Evolutionary conservation across 495 filamentous ascomycete genomes (phyloP).

Genomic region (Copromyces sp.): DNA sequence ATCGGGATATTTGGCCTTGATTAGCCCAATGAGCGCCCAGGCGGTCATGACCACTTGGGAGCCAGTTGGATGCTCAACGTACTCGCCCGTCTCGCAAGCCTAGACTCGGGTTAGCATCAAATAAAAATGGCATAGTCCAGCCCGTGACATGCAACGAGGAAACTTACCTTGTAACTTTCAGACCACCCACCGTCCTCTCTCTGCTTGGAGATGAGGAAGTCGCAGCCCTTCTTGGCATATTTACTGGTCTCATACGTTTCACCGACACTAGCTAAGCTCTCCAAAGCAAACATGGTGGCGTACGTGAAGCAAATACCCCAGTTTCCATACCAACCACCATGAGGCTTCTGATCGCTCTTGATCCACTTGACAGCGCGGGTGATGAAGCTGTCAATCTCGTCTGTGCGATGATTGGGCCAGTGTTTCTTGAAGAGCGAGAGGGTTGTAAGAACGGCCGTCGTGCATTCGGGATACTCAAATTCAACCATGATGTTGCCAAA

Average conservation of each 20-base stretch:
- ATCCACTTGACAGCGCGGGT: conserved; percentile 67
- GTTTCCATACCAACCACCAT: conserved; percentile 91
- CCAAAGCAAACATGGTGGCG: conserved; percentile 88
- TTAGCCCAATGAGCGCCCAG: conserved; percentile 76
- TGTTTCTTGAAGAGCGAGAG: conserved; percentile 71
- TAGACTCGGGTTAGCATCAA: conserved; percentile 17
- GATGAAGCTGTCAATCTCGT: conserved; percentile 66
- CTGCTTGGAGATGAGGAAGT: conserved; percentile 77
- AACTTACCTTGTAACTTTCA: conserved; percentile 74
- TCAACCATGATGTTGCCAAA: conserved; percentile 97
- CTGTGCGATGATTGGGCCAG: conserved; percentile 66
- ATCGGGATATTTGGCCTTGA: conserved; percentile 79
- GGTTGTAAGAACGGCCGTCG: conserved; percentile 87
- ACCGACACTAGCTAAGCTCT: conserved; percentile 70
- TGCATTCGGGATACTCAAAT: conserved; percentile 96
- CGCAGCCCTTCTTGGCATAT: conserved; percentile 61
- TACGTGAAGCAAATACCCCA: conserved; percentile 99
- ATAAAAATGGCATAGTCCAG: not conserved
- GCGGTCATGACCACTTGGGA: conserved; percentile 88
- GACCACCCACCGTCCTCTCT: conserved; percentile 91
- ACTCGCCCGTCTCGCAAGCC: conserved; percentile 45
- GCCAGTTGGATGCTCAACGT: conserved; percentile 41
- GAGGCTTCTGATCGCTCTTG: conserved; percentile 61
- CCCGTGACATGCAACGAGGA: not conserved
- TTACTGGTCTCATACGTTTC: conserved; percentile 69